Base-by-base conservation (phyloP, 345 rosid genomes). In the Erysimum cheiranthoides region DNA sequence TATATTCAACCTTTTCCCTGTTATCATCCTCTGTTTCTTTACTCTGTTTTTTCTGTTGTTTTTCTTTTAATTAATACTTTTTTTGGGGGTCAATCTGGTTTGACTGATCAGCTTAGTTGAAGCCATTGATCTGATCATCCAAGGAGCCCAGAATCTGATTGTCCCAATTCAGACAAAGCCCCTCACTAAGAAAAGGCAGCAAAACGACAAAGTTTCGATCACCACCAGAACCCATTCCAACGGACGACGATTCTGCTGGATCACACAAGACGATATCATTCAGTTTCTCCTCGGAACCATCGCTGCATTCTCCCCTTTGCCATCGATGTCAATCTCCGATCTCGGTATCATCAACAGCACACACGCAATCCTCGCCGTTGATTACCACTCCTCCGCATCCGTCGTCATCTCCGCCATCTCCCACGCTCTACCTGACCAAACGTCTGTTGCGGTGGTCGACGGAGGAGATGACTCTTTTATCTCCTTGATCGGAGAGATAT, bases 61-160 rank as follows among this genome's bases (percentile, higher is more conserved):
- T 10, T 10, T 13, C 13, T 17, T 16, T 5, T 10, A 6, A 62
- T 38, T 38, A 36, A 21, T 36, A 14, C 8, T 39, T 51, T 12
- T 72, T 73, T 34, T 46, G 0, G 6, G 1, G 25, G 45, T 10
- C 25, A 42, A 42, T 62, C 25, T 50, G 25, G 17, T 62, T 38
- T 31, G 43, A 32, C n/a, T 34, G 73, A 73, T 50, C 89, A 94
- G 98, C 61, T 86, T 94, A 74, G 47, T 88, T 38, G 88, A 84
- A 43, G 97, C 95, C n/a, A 87, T 94, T 68, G 95, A 88, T 82
- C 79, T 88, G 72, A 86, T 94, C 13, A 83, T 90, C 39, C 63
- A 81, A 85, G 98, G 98, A 73, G 93, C 95, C 42, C 97, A 94
- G 38, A 92, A 90, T 73, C 80, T 94, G 13, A 89, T 94, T 31